phyloP scores from a whole-genome alignment of 768 basidiomycete species.

The Asterophora lycoperdoides region DNA sequence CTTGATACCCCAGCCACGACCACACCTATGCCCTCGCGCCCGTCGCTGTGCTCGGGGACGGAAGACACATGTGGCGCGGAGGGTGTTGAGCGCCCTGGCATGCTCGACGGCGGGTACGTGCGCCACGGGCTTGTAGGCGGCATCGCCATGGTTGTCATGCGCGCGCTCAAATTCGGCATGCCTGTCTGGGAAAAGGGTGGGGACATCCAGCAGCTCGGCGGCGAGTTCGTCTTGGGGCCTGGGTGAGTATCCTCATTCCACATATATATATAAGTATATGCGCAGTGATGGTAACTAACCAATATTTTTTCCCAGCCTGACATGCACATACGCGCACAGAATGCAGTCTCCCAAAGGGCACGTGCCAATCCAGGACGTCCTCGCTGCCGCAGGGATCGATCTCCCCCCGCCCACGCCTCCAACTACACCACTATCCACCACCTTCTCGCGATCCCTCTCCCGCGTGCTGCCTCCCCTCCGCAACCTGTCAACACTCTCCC shows the following conservation, averaged over 20 bases:
- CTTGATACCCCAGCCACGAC: too few relatives aligned
- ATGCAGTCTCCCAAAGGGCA: conserved; percentile 79
- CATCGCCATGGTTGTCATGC: conserved; percentile 68
- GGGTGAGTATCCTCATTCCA: conserved; percentile 33
- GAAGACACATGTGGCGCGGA: too few relatives aligned
- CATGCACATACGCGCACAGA: conserved; percentile 73
- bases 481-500: neutral
- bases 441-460: neutral
- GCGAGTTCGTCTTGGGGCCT: conserved; percentile 68
- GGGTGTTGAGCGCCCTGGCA: neutral
- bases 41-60: too few relatives aligned
- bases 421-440: neutral
- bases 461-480: neutral
- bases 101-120: conserved; percentile 45
- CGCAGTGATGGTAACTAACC: neutral
- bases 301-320: conserved; percentile 40
- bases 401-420: conserved; percentile 6
- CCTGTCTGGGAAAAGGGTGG: conserved; percentile 81
- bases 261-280: too few relatives aligned
- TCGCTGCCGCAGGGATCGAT: conserved; percentile 49
- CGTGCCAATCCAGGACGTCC: conserved; percentile 64
- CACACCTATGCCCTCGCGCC: too few relatives aligned
- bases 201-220: conserved; percentile 75
- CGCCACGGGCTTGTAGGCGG: conserved; percentile 63
- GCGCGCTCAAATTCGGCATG: conserved; percentile 71